Percentiles rank a stretch among this genome's conserved stretches.
Evolutionary conservation across 306 rosid genomes (phyloP).

Genomic region (Quercus variabilis): DNA sequence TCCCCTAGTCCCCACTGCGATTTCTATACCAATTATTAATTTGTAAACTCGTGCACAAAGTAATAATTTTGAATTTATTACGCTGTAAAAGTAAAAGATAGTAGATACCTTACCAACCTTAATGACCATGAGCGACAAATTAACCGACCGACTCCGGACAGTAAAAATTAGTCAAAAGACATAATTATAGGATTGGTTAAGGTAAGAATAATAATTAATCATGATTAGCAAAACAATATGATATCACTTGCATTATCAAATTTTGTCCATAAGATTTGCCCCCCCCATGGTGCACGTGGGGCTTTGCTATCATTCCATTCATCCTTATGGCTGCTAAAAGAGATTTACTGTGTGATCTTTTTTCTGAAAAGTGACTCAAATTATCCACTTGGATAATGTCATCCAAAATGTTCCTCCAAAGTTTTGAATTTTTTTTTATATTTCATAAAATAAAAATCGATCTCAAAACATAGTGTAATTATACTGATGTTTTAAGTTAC

Average conservation of each 20-base stretch:
- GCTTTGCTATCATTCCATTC: constrained; percentile 9
- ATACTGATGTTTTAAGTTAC: too few relatives aligned
- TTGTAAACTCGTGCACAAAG: not conserved
- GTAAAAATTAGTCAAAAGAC: constrained; percentile 15
- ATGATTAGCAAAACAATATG: constrained; percentile 21
- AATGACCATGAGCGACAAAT: constrained; percentile 5
- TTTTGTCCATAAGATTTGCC: not conserved
- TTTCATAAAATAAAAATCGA: too few relatives aligned
- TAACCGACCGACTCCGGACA: not conserved
- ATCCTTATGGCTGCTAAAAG: constrained; percentile 10
- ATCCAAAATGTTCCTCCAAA: not conserved
- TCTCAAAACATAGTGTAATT: too few relatives aligned
- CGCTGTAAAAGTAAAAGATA: not conserved
- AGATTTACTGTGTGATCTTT: not conserved
- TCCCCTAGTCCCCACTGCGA: not conserved
- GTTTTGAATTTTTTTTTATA: too few relatives aligned
- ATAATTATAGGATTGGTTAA: not conserved
- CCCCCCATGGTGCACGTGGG: constrained; percentile 17
- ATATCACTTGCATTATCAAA: constrained; percentile 10
- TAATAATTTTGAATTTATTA: not conserved
- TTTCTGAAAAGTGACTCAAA: not conserved
- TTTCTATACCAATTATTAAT: not conserved
- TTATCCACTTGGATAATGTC: not conserved
- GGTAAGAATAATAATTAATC: constrained; percentile 14
- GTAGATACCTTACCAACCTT: not conserved